A percentile compares a stretch with the other conserved stretches of the same genome.
Evolutionary conservation across 2,329 filamentous ascomycete genomes (phyloP).

Genomic region (Aureobasidium sp.): DNA sequence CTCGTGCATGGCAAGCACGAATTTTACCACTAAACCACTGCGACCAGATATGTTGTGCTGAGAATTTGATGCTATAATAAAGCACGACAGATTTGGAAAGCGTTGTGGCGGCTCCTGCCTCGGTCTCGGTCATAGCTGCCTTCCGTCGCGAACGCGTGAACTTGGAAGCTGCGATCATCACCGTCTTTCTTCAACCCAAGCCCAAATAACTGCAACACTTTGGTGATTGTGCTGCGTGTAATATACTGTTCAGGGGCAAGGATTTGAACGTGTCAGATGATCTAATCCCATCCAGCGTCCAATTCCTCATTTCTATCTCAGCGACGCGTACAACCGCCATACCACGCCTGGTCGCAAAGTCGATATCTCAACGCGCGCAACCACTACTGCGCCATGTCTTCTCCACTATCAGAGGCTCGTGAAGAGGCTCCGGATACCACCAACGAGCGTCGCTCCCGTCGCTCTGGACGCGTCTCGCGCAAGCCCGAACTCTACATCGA

Average conservation of each 20-base stretch:
- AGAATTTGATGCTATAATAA: not conserved
- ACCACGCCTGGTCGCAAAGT: conserved; percentile 1
- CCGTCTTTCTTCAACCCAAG: not conserved
- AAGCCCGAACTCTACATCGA: conserved; percentile 14
- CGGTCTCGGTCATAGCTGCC: not conserved
- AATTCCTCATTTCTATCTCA: not conserved
- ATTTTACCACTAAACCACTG: conserved; percentile 14
- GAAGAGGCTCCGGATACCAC: not conserved
- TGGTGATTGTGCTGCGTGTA: not conserved
- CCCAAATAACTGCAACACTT: not conserved
- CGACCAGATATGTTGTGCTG: not conserved
- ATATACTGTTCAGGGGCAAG: not conserved
- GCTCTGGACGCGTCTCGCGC: conserved; percentile 16
- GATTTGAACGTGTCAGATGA: not conserved
- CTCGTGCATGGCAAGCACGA: conserved; percentile 13
- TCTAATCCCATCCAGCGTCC: not conserved
- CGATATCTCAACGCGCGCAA: not conserved
- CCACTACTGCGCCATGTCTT: not conserved
- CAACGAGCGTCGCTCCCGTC: conserved; percentile 14
- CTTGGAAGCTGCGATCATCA: not conserved
- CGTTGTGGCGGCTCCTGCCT: not conserved
- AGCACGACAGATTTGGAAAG: not conserved
- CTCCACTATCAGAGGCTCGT: not conserved
- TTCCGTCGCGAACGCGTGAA: not conserved
- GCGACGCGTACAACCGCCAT: not conserved